Conservation (phyloP, 192 early-diverging fungal species). For the Spizellomyces sp. region DNA sequence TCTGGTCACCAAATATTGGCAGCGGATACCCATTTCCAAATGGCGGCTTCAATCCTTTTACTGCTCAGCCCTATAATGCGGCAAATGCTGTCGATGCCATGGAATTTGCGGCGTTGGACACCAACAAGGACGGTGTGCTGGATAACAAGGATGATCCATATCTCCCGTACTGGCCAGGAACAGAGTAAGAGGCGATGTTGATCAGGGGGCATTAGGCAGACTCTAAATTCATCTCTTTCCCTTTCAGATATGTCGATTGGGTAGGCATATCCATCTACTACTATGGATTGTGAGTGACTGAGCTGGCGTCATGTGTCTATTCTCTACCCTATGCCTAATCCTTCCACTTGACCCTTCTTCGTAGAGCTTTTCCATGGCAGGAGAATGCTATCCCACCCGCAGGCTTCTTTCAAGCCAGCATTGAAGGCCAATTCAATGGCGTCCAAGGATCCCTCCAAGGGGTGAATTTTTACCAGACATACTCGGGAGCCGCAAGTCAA, state of each 20-base stretch:
- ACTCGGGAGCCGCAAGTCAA: background rate
- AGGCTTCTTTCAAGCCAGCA: constrained; percentile 15
- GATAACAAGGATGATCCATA: constrained; percentile 43
- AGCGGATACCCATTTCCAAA: constrained; percentile 42
- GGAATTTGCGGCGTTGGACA: constrained; percentile 35
- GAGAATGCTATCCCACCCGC: constrained; percentile 30
- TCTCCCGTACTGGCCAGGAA: constrained; percentile 40
- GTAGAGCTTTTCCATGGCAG: constrained; percentile 17
- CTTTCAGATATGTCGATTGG: constrained; percentile 35
- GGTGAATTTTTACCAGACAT: constrained; percentile 38
- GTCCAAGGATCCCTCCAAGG: background rate
- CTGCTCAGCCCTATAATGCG: background rate
- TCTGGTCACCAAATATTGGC: constrained; percentile 34
- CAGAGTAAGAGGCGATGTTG: constrained; percentile 14
- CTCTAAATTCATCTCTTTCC: constrained; percentile 25
- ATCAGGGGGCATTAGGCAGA: no score
- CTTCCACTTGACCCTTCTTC: constrained; percentile 20
- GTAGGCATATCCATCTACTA: constrained; percentile 39
- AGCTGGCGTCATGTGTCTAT: background rate
- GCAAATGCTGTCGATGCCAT: background rate
- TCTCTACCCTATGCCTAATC: constrained; percentile 12
- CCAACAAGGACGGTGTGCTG: constrained; percentile 37
- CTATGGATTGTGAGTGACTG: background rate
- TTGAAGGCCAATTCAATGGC: background rate
- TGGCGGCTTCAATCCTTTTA: constrained; percentile 7